phyloP scores from a whole-genome alignment of 2,329 filamentous ascomycete species.

The Alternaria incomplexa region DNA sequence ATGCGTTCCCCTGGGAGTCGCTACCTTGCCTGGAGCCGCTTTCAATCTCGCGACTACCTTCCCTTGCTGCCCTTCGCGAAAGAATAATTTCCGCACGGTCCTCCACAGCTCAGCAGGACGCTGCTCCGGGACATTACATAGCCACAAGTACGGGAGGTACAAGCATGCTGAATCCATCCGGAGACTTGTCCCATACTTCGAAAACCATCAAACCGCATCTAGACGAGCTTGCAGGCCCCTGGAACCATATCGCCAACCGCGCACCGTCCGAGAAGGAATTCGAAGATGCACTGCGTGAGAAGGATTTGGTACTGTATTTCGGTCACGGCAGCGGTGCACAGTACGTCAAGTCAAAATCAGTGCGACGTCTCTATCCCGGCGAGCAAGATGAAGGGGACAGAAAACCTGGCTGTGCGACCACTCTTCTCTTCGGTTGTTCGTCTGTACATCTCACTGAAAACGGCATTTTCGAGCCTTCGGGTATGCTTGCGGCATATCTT shows the following conservation, averaged over 20 bases:
- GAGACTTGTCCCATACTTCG: constrained; percentile 82
- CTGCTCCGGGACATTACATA: constrained; percentile 53
- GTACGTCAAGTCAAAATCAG: constrained; percentile 84
- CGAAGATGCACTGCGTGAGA: constrained; percentile 66
- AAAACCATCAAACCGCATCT: constrained; percentile 73
- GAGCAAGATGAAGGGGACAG: constrained; percentile 44
- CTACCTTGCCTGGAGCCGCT: constrained; percentile 80
- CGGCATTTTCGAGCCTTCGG: constrained; percentile 84
- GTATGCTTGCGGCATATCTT: constrained; percentile 90
- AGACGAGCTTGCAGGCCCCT: constrained; percentile 56
- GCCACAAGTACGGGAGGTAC: constrained; percentile 62
- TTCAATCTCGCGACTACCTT: constrained; percentile 87
- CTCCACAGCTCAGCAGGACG: constrained; percentile 9
- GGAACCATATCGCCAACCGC: constrained; percentile 72
- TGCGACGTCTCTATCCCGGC: constrained; percentile 70
- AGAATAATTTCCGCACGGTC: constrained; percentile 67
- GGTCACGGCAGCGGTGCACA: constrained; percentile 94
- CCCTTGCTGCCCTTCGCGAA: constrained; percentile 79
- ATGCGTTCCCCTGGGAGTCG: constrained; percentile 95
- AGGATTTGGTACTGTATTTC: constrained; percentile 87
- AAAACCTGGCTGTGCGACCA: constrained; percentile 68
- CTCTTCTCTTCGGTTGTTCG: constrained; percentile 93
- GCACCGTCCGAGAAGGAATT: constrained; percentile 81
- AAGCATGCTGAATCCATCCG: constrained; percentile 89
- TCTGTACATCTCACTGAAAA: constrained; percentile 80